A percentile compares a stretch with the other conserved stretches of the same genome.
Evolutionary conservation across 768 basidiomycete species (phyloP).

Genomic region (Roridomyces roridus): DNA sequence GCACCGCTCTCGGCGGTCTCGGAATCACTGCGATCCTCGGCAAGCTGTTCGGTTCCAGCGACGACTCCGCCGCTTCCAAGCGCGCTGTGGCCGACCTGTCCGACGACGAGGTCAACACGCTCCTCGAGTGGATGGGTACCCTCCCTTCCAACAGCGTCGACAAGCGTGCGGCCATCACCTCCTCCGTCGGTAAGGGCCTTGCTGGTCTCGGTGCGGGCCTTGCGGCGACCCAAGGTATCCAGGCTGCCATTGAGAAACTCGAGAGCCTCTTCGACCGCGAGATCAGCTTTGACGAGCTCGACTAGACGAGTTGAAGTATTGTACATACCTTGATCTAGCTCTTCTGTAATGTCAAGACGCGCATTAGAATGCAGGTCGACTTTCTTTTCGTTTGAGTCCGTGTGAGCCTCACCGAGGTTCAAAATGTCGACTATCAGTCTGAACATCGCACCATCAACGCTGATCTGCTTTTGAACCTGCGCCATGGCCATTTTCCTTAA

Average conservation of each 20-base stretch:
- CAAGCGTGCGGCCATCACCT: not conserved
- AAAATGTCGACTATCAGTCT: no score
- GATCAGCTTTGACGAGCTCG: slow-evolving; percentile 14
- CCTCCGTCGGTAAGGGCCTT: slow-evolving; percentile 11
- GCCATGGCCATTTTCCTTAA: no score
- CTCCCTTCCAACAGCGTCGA: not conserved
- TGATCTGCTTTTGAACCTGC: no score
- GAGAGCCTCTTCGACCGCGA: slow-evolving; percentile 2
- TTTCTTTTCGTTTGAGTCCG: no score
- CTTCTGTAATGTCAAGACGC: no score
- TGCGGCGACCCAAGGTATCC: slow-evolving; percentile 4
- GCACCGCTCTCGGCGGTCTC: slow-evolving; percentile 15
- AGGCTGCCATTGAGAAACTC: not conserved
- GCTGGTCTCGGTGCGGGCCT: slow-evolving; percentile 9
- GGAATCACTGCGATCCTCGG: slow-evolving; percentile 12
- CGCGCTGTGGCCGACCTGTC: slow-evolving; percentile 10
- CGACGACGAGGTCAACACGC: slow-evolving; percentile 17
- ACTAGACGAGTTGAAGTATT: not conserved
- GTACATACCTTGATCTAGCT: no score
- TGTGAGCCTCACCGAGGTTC: no score
- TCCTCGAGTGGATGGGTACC: slow-evolving; percentile 6
- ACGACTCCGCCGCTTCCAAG: not conserved
- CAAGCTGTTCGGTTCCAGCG: slow-evolving; percentile 15
- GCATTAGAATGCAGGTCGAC: no score
- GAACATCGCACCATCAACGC: no score